Base-by-base conservation (phyloP, 2,329 filamentous ascomycete genomes). In the Colletotrichum salicis region DNA sequence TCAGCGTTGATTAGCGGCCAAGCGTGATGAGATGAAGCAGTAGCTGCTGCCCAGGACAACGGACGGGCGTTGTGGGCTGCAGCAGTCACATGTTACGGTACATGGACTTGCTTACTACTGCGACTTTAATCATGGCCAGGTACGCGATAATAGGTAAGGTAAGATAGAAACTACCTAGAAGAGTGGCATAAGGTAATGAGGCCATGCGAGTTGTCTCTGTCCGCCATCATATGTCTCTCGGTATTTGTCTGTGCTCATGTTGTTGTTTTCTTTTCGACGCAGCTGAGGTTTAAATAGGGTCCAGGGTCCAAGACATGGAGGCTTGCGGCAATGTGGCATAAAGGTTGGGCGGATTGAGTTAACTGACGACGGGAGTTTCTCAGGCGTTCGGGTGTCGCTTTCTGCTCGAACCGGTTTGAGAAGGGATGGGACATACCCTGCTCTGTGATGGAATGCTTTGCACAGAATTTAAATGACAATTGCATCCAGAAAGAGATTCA, bases 331-430 rank as follows among this genome's bases (percentile, higher is more conserved):
- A 41, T 41, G 37, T 41, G 13, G 37, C 37, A 37, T 56, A 12
- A 45, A 55, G 33, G 54, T 58, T 51, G 27, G 19, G 55, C 19
- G 11, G 33, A 59, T 66, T 48, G 35, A 59, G 63, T 60, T 66
- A 13, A 56, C 24, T 48, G 64, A 15, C 27, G 31, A 48, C 37
- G 64, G 54, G 19, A 54, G 54, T 19, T 52, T 27, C n/a, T 27
- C 24, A 51, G 41, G 27, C 58, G 58, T n/a, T 45, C 35, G 62
- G 41, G 55, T 67, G 64, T 41, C 35, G 57, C n/a, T 62, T 22
- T 22, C 13, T 55, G 45, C 52, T 29, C 51, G 54, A 67, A 64
- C 65, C 70, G 64, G 65, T 64, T 71, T 70, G 70, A 64, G 65
- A 59, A 51, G 65, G 55, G 45, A 69, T 48, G 64, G 68, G 57